These are phyloP conservation scores for Hanseniaspora vineae DNA, from an alignment of 805 yeast genomes.

Conservation along the genomic window DNA sequence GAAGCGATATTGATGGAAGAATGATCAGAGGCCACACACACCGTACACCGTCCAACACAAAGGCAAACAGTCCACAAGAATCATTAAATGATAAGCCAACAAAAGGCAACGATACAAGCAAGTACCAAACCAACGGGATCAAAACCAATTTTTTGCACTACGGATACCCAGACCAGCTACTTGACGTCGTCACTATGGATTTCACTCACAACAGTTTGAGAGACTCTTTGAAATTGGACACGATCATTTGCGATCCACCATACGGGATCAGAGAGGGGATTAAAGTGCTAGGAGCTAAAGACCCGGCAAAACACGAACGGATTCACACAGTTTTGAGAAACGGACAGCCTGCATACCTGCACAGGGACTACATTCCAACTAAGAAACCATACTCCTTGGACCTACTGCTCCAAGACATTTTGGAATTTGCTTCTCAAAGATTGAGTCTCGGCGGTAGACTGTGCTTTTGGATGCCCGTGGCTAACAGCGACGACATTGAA, in stretches of 20 bases:
- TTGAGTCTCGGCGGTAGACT: conserved; percentile 67
- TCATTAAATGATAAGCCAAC: conserved; percentile 1
- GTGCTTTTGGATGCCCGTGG: conserved; percentile 97
- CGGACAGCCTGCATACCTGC: conserved; percentile 63
- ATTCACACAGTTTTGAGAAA: conserved; percentile 63
- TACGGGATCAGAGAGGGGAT: conserved; percentile 95
- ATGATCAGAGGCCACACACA: conserved; percentile 43
- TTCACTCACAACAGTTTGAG: conserved; percentile 85
- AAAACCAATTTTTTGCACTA: conserved; percentile 66
- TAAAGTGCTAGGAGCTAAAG: conserved; percentile 78
- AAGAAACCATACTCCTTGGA: conserved; percentile 82
- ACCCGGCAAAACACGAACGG: conserved; percentile 55
- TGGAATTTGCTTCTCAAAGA: conserved; percentile 58
- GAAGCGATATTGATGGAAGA: conserved; percentile 86
- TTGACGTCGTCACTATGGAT: conserved; percentile 84
- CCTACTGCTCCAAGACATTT: conserved; percentile 61
- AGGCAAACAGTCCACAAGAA: no score
- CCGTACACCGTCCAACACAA: neutral
- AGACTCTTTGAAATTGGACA: conserved; percentile 46
- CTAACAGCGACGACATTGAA: conserved; percentile 66
- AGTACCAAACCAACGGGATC: conserved; percentile 20
- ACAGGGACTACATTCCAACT: conserved; percentile 81
- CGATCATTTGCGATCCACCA: conserved; percentile 93
- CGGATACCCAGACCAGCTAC: conserved; percentile 37
- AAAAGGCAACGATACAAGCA: conserved; percentile 2